Base-by-base conservation (phyloP, 371 early-diverging fungal species). In the Gilbertella persicaria region DNA sequence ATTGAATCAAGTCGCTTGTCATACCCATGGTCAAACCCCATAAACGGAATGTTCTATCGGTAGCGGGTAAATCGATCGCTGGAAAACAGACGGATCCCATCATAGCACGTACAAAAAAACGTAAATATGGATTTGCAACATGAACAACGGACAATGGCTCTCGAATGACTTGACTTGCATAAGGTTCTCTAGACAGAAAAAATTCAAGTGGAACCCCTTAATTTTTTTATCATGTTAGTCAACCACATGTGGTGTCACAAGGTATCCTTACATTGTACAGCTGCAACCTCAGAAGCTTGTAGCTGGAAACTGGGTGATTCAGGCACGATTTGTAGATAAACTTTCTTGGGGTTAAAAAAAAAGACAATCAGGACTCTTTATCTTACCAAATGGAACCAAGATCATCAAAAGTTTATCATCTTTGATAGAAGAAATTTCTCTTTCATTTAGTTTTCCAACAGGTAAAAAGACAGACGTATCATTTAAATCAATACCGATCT, bases 21-120 rank as follows among this genome's bases (percentile, higher is more conserved):
- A 88, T 83, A 29, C 82, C 78, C 48, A 88, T 47, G 0, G 88
- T 88, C 42, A 88, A 51, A 16, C 88, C 88, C 88, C 88, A 86
- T 13, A 88, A 53, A 13, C 81, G 69, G 35, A 84, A 58, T 4
- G 50, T 57, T n/a, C 3, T 9, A 57, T 52, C 28, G 59, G 58
- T 8, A 50, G 53, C 2, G 62, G 79, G 75, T 16, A 75, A 49
- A 41, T 75, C 71, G 26, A 79, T 53, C 1, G 74, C 67, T 2
- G 72, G 66, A 33, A 72, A 69, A 5, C 58, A 52, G 21, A 74
- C 51, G 14, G 53, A 68, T 17, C 73, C 72, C 39, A 73, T 30
- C 43, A 63, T 39, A 13, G 48, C 23, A 1, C 49, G 56, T 0
- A 54, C 28, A 2, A 53, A 17, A 4, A 40, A 29, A 30, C 62